phyloP scores from a whole-genome alignment of 2,329 filamentous ascomycete species.

The Ophiostoma quercus region DNA sequence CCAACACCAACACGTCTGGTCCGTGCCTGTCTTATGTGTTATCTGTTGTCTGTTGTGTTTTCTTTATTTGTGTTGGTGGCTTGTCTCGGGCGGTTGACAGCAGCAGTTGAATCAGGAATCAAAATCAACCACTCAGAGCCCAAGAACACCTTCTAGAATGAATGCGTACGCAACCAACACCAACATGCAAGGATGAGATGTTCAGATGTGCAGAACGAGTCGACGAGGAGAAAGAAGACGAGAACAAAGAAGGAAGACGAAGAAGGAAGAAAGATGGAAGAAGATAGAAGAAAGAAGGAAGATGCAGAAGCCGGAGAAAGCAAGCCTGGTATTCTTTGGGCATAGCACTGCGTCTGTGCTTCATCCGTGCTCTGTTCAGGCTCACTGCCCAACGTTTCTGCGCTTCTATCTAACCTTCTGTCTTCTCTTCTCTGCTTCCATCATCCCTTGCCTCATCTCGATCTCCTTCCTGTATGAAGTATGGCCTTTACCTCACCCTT shows the following conservation, averaged over 20 bases:
- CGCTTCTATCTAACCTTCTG: not conserved
- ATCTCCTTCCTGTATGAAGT: not conserved
- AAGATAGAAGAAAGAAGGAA: no score
- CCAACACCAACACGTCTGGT: not conserved
- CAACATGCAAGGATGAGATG: not conserved
- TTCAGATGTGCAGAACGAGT: not conserved
- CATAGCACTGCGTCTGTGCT: not conserved
- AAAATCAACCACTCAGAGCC: not conserved
- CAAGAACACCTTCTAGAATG: no score
- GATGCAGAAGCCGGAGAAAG: not conserved
- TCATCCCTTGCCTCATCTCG: not conserved
- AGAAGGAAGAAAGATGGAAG: not conserved
- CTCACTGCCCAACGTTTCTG: no score
- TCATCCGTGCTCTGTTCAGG: not conserved
- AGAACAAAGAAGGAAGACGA: not conserved
- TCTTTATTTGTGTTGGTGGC: not conserved
- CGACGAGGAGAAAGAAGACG: not conserved
- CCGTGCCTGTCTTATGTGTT: not conserved
- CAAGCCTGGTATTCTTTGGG: slow-evolving; percentile 8
- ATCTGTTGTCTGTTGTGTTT: not conserved
- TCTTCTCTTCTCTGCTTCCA: not conserved
- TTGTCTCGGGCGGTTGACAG: not conserved
- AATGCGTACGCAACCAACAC: not conserved
- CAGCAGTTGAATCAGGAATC: not conserved
- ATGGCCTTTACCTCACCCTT: not conserved